phyloP scores from a whole-genome alignment of 106 monocot genomes.

The Platanthera guangdongensis region DNA sequence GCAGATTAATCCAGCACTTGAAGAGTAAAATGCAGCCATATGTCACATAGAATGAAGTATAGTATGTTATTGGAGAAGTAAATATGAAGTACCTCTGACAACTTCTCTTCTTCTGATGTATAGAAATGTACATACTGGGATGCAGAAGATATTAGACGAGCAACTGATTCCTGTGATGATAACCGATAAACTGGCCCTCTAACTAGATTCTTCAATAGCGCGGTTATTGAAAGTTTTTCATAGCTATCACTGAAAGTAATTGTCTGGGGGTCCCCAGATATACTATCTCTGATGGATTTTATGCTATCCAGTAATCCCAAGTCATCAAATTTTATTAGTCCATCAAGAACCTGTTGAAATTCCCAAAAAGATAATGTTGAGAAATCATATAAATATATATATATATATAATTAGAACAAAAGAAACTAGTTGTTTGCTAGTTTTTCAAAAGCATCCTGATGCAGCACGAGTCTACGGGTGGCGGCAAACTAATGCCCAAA shows the following conservation, averaged over 20 bases:
- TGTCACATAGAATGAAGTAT: neutral
- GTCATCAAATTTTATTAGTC: constrained; percentile 37
- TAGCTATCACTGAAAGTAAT: constrained; percentile 34
- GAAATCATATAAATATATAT: neutral
- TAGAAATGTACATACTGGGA: constrained; percentile 25
- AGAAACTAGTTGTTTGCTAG: neutral
- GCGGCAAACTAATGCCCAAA: too few relatives aligned
- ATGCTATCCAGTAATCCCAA: constrained; percentile 33
- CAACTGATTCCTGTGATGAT: constrained; percentile 23
- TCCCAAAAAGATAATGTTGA: neutral
- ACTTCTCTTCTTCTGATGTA: constrained; percentile 22
- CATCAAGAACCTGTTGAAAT: constrained; percentile 68
- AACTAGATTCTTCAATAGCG: constrained; percentile 23
- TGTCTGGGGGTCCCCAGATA: constrained; percentile 36
- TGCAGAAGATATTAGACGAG: constrained; percentile 26
- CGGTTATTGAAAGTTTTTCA: constrained; percentile 7
- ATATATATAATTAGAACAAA: too few relatives aligned
- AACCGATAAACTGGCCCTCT: constrained; percentile 26
- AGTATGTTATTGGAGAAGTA: neutral
- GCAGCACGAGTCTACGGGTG: too few relatives aligned
- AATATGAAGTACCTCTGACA: constrained; percentile 23
- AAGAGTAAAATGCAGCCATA: neutral
- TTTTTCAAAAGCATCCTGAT: neutral
- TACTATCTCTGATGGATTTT: constrained; percentile 35
- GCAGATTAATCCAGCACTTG: neutral